Percentiles rank a stretch among this genome's conserved stretches.
Evolutionary conservation across 306 rosid species (phyloP).

Genomic region (Urtica urens): DNA sequence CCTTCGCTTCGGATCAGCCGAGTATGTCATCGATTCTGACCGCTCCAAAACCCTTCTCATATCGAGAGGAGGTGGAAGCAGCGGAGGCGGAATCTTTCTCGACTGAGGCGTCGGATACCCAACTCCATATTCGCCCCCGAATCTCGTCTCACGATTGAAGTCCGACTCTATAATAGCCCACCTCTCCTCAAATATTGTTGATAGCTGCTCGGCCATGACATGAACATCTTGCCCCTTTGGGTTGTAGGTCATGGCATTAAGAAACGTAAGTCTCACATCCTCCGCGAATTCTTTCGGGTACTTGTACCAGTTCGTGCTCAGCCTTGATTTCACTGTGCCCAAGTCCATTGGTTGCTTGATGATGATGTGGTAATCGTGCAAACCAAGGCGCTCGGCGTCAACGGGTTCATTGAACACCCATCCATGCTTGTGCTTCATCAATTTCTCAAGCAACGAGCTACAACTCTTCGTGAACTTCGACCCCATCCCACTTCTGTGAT

Average conservation of each 20-base stretch:
- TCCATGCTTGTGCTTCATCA: constrained; percentile 86
- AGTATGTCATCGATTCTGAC: constrained; percentile 47
- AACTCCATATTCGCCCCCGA: constrained; percentile 39
- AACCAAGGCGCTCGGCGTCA: constrained; percentile 69
- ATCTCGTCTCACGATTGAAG: constrained; percentile 68
- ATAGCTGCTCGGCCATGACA: constrained; percentile 84
- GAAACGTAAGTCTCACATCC: constrained; percentile 91
- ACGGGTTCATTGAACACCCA: constrained; percentile 94
- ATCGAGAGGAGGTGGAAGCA: constrained; percentile 65
- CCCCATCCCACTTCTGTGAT: constrained; percentile 46
- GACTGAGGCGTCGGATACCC: constrained; percentile 47
- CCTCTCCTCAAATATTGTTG: constrained; percentile 64
- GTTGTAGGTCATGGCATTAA: constrained; percentile 84
- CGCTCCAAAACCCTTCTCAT: constrained; percentile 67
- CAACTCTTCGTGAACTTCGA: constrained; percentile 82
- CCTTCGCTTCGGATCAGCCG: constrained; percentile 32
- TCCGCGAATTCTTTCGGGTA: constrained; percentile 91
- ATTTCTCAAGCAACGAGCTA: constrained; percentile 75
- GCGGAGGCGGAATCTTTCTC: constrained; percentile 48
- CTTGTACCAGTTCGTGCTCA: constrained; percentile 88
- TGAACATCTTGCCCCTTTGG: constrained; percentile 91
- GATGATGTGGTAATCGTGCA: constrained; percentile 76
- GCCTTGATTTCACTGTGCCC: constrained; percentile 70
- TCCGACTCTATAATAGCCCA: constrained; percentile 88
- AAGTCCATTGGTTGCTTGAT: constrained; percentile 86